Evolutionary conservation across 2,329 filamentous ascomycete species (phyloP).

Genomic region (Penicillium expansum): DNA sequence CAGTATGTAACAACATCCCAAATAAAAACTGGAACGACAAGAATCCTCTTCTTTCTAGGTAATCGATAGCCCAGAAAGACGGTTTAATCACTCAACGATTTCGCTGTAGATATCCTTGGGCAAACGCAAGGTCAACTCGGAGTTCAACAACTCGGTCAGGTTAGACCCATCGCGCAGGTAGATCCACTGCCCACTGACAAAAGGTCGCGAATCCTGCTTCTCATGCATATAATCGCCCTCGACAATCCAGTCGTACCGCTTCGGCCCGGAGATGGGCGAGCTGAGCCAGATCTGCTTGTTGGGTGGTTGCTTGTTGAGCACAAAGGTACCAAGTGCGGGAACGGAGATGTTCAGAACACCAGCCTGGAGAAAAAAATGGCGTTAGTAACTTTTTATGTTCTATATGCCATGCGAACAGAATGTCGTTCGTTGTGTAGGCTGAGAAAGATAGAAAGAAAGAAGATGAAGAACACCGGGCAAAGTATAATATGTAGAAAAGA

Average conservation of each 20-base stretch:
- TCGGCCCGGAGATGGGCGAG: constrained; percentile 85
- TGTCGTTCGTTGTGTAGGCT: background rate
- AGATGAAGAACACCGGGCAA: background rate
- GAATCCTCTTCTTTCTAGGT: background rate
- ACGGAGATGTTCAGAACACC: constrained; percentile 79
- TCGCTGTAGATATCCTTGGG: constrained; percentile 38
- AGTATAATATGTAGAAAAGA: background rate
- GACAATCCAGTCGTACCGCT: constrained; percentile 88
- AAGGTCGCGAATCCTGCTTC: constrained; percentile 66
- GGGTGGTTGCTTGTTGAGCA: constrained; percentile 97
- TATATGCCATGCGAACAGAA: background rate
- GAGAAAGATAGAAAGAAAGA: background rate
- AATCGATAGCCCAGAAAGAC: background rate
- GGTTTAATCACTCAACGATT: constrained; percentile 17
- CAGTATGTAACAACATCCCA: constrained; percentile 1
- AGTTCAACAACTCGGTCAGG: constrained; percentile 67
- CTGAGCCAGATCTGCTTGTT: constrained; percentile 98
- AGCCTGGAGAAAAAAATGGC: constrained; percentile 52
- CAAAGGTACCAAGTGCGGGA: constrained; percentile 72
- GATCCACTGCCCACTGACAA: constrained; percentile 69
- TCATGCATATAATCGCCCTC: constrained; percentile 67
- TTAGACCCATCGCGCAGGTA: constrained; percentile 81
- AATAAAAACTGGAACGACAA: background rate
- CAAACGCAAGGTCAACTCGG: constrained; percentile 71
- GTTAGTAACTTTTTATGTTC: background rate